These are phyloP conservation scores for Galeopsis tetrahit DNA, from an alignment of 257 asterid species.

Conservation along the genomic window DNA sequence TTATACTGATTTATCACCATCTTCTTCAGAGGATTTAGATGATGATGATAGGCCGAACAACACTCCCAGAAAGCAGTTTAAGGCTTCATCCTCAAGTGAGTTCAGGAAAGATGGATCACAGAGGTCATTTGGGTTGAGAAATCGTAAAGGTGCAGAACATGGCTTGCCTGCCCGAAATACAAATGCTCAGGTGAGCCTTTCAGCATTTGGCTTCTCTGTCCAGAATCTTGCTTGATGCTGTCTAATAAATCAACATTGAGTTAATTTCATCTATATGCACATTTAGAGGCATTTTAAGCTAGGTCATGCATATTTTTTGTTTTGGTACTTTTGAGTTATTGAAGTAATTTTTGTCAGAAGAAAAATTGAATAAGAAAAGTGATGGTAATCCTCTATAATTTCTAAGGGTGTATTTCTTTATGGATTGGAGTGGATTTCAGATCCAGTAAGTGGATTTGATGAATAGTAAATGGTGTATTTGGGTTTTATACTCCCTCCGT, in stretches of 20 bases:
- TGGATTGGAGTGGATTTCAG: no score
- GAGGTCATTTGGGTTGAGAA: slow-evolving; percentile 40
- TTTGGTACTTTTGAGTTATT: slow-evolving; percentile 1
- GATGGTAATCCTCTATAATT: slow-evolving; percentile 4
- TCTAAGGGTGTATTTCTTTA: no score
- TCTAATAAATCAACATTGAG: slow-evolving; percentile 8
- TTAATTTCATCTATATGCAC: not conserved
- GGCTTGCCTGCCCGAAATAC: slow-evolving; percentile 41
- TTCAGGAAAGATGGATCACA: slow-evolving; percentile 42
- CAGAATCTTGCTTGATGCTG: not conserved
- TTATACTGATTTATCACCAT: slow-evolving; percentile 49
- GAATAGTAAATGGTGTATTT: no score
- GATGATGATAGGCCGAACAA: slow-evolving; percentile 46
- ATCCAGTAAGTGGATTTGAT: no score
- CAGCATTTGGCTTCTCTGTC: not conserved
- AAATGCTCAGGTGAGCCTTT: slow-evolving; percentile 51
- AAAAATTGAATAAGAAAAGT: not conserved
- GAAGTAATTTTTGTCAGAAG: slow-evolving; percentile 2
- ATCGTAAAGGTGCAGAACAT: slow-evolving; percentile 40
- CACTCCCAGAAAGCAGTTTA: slow-evolving; percentile 37
- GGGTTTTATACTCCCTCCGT: no score
- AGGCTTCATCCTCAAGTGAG: slow-evolving; percentile 40
- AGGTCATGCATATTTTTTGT: not conserved
- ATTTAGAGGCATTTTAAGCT: not conserved
- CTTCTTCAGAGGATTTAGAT: slow-evolving; percentile 59